Evolutionary conservation across 192 early-diverging fungal species (phyloP), one percentile per base, ranked within the genome.

Genomic region (Rhizophagus clarus): DNA sequence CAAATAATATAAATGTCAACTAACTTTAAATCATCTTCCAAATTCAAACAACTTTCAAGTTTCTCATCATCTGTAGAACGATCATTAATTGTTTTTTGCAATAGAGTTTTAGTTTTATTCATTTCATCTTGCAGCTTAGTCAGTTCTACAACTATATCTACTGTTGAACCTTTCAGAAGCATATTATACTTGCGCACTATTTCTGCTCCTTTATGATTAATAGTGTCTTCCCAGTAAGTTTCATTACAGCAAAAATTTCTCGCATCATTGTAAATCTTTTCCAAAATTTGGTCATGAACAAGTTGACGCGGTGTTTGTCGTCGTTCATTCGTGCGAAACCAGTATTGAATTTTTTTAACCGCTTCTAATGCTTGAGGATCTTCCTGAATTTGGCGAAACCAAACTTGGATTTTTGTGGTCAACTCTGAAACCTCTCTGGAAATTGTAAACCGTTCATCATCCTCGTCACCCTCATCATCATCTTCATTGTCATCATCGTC

Each of bases 181-280:
- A 76, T 42, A 37, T 37, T 60, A 40, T 76, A 76, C 24, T 63
- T 76, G 61, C 29, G 15, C 5, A 66, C 63, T 28, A 2, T 15
- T 66, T 14, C 22, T 26, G 9, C 14, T 14, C 45, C 45, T 29
- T 73, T 29, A 22, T 51, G 9, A 20, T 26, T 31, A 8, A 73
- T 4, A 12, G 51, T 3, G 40, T 63, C 32, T n/a, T 76, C 12
- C 12, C 26, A 62, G 61, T 45, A 45, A 4, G 42, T 12, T 45
- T 12, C 5, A 12, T 45, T 45, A 0, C 42, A 6, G 9, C 72
- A 74, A 10, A 74, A 74, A 60, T n/a, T 17, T n/a, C 8, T 28
- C n/a, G 22, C 12, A 11, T 74, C 72, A 37, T 74, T 74, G 31
- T 56, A 74, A 74, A 51, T 74, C 28, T 74, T 74, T 11, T 74